Evolutionary conservation across 2,329 filamentous ascomycete genomes (phyloP).

Genomic region (Epichloe hybrida): DNA sequence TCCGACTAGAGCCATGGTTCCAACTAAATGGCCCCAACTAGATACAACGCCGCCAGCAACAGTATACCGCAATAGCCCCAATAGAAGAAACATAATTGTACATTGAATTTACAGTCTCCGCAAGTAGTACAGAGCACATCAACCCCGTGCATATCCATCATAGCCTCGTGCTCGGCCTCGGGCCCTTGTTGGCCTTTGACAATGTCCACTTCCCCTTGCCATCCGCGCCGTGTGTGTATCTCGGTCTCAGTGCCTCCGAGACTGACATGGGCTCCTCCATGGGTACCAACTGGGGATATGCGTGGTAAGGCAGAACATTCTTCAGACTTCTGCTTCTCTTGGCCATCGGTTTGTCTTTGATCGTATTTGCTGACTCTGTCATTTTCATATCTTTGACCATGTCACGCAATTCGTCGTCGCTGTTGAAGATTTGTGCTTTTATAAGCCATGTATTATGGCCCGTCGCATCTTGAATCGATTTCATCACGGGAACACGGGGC

Average conservation of each 20-base stretch:
- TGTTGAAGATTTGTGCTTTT: constrained; percentile 67
- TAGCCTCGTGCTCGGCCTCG: constrained; percentile 14
- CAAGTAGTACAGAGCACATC: neutral
- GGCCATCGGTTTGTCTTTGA: constrained; percentile 13
- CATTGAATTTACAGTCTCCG: too few relatives aligned
- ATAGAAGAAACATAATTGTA: too few relatives aligned
- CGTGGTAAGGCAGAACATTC: constrained; percentile 23
- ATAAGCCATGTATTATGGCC: constrained; percentile 49
- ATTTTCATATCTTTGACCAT: constrained; percentile 51
- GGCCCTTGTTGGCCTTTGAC: constrained; percentile 12
- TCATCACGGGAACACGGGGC: constrained; percentile 68
- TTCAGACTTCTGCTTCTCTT: constrained; percentile 15
- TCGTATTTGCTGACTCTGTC: constrained; percentile 9
- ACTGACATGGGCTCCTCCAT: constrained; percentile 24
- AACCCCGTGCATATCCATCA: constrained; percentile 2
- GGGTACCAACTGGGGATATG: constrained; percentile 19
- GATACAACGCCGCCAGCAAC: too few relatives aligned
- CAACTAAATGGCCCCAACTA: too few relatives aligned
- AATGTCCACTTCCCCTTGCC: constrained; percentile 15
- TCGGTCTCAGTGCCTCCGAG: constrained; percentile 18
- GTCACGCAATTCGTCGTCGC: constrained; percentile 59
- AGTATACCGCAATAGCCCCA: too few relatives aligned
- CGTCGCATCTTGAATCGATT: constrained; percentile 41
- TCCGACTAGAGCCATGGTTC: too few relatives aligned
- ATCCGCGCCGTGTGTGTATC: constrained; percentile 10